Percentiles rank a stretch among this genome's conserved stretches.
Evolutionary conservation across 2,329 filamentous ascomycete species (phyloP).

Genomic region (Alternaria postmessia): DNA sequence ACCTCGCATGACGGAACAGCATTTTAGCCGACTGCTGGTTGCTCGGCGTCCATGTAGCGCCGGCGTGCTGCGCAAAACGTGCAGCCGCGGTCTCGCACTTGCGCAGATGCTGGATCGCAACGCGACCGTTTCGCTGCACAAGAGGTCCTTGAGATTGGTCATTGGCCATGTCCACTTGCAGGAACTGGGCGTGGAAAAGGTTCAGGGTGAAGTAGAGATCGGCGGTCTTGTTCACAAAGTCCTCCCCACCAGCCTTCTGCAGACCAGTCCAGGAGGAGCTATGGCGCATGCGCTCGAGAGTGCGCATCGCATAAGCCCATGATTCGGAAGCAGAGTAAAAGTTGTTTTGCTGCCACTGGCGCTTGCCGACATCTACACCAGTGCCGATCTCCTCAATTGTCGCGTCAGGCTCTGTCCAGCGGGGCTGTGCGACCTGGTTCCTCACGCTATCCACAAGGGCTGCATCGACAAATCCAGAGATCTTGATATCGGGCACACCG

Average conservation of each 20-base stretch:
- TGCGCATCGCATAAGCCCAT: slow-evolving; percentile 36
- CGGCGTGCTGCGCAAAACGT: slow-evolving; percentile 35
- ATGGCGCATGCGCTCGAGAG: slow-evolving; percentile 39
- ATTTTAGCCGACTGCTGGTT: slow-evolving; percentile 36
- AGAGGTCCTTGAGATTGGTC: slow-evolving; percentile 3
- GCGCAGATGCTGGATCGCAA: slow-evolving; percentile 25
- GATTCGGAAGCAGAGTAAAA: slow-evolving; percentile 29
- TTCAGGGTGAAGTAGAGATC: slow-evolving; percentile 39
- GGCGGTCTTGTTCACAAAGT: slow-evolving; percentile 35
- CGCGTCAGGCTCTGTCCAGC: slow-evolving; percentile 34
- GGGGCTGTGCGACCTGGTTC: slow-evolving; percentile 28
- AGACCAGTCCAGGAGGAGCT: slow-evolving; percentile 34
- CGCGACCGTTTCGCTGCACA: slow-evolving; percentile 24
- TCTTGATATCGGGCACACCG: slow-evolving; percentile 28
- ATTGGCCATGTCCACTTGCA: slow-evolving; percentile 35
- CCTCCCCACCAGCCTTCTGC: slow-evolving; percentile 28
- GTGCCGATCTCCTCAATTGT: slow-evolving; percentile 37
- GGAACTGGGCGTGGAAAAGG: slow-evolving; percentile 32
- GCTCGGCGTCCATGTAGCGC: slow-evolving; percentile 34
- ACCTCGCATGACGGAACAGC: slow-evolving; percentile 34
- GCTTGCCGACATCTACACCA: slow-evolving; percentile 37
- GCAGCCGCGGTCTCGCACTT: slow-evolving; percentile 34
- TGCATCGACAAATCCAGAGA: slow-evolving; percentile 28
- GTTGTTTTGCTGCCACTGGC: slow-evolving; percentile 38
- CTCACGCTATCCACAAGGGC: slow-evolving; percentile 21